Evolutionary conservation across 768 basidiomycete genomes (phyloP).

Genomic region (Boletus reticulatus): DNA sequence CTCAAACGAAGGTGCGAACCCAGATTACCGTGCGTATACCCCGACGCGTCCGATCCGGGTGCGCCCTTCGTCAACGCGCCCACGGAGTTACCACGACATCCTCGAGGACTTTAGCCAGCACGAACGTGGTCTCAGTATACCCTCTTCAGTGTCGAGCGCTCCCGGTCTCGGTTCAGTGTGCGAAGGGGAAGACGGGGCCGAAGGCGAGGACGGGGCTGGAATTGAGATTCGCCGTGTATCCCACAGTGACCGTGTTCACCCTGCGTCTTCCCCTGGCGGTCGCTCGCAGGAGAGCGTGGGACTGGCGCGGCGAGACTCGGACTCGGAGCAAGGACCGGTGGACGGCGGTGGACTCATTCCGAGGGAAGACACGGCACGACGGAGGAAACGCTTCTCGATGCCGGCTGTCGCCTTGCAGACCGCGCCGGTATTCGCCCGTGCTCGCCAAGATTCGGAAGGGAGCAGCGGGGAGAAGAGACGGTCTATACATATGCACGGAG

Average conservation of each 20-base stretch:
- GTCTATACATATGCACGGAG: constrained; percentile 60
- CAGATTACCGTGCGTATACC: neutral
- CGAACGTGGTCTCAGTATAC: constrained; percentile 28
- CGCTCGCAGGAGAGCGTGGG: constrained; percentile 6
- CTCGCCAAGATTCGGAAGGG: constrained; percentile 26
- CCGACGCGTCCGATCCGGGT: constrained; percentile 27
- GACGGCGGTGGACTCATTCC: constrained; percentile 19
- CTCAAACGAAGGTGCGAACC: neutral
- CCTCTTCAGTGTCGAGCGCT: constrained; percentile 30
- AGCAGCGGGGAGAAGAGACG: constrained; percentile 35
- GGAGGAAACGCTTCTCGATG: constrained; percentile 69
- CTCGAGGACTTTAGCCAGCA: constrained; percentile 58
- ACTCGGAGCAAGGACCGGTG: neutral
- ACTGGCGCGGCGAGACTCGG: neutral
- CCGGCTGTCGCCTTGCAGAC: constrained; percentile 78
- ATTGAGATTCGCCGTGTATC: neutral
- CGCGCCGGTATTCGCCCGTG: constrained; percentile 64
- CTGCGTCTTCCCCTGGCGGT: neutral
- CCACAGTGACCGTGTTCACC: neutral
- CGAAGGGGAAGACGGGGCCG: constrained; percentile 18
- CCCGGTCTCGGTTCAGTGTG: constrained; percentile 23
- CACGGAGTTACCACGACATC: constrained; percentile 66
- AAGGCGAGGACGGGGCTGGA: neutral
- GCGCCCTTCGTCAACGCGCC: constrained; percentile 38
- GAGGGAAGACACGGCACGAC: constrained; percentile 59